These are phyloP conservation scores for Candida insectalens DNA, from an alignment of 805 yeast species.

Conservation along the genomic window DNA sequence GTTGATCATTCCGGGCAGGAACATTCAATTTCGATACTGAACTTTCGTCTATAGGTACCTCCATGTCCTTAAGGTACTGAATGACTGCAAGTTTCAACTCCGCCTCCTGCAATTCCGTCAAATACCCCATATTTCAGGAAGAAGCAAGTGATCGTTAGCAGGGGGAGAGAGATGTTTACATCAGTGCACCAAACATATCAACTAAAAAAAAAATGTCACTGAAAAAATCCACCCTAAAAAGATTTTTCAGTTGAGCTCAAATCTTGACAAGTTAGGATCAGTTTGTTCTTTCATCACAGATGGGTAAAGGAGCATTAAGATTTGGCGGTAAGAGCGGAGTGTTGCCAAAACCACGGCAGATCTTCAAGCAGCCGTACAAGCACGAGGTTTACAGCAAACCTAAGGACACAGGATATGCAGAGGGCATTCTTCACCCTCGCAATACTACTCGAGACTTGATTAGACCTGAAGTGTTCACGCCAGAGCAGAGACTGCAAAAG, in stretches of 20 bases:
- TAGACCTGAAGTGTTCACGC: constrained; percentile 44
- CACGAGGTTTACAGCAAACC: constrained; percentile 40
- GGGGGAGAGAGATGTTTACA: not conserved
- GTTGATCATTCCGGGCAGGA: constrained; percentile 1
- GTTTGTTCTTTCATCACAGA: too few relatives aligned
- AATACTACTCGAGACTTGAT: constrained; percentile 50
- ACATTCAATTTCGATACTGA: not conserved
- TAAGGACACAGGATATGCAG: constrained; percentile 59
- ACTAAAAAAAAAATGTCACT: not conserved
- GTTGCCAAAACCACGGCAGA: constrained; percentile 67
- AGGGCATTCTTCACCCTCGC: constrained; percentile 57
- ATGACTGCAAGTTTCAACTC: constrained; percentile 28
- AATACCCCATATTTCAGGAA: constrained; percentile 3
- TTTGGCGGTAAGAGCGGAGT: constrained; percentile 70
- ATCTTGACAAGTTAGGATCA: not conserved
- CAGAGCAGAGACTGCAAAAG: constrained; percentile 45
- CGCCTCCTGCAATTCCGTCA: constrained; percentile 24
- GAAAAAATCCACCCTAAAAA: too few relatives aligned
- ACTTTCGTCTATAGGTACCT: not conserved
- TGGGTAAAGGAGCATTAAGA: constrained; percentile 42
- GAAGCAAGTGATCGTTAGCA: not conserved
- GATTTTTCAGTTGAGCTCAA: not conserved
- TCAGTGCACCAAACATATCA: not conserved
- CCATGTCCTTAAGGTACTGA: constrained; percentile 22
- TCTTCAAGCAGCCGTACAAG: constrained; percentile 59